Percentiles rank a stretch among this genome's conserved stretches.
Evolutionary conservation across 2,329 filamentous ascomycete species (phyloP).

Genomic region (Endothia cerciana): DNA sequence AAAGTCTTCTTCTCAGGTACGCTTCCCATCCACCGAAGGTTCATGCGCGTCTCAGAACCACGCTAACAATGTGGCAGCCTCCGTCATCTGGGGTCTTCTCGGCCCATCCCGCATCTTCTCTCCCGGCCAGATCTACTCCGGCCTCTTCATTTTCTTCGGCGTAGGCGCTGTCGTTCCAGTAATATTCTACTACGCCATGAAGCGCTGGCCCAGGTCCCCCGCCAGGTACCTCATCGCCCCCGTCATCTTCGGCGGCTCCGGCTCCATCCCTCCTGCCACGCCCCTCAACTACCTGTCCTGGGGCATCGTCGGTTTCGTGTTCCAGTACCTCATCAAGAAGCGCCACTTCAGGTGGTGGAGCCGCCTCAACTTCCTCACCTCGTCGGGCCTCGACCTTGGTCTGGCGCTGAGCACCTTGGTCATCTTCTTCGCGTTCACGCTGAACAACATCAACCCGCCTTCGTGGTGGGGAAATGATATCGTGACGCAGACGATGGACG

Average conservation of each 20-base stretch:
- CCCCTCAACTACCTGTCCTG: constrained; percentile 77
- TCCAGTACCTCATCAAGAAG: constrained; percentile 70
- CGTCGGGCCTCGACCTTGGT: constrained; percentile 70
- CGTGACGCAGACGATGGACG: constrained; percentile 64
- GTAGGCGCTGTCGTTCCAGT: constrained; percentile 59
- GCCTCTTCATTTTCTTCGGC: constrained; percentile 63
- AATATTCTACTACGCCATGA: constrained; percentile 53
- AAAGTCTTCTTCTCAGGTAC: constrained; percentile 66
- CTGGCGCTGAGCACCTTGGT: constrained; percentile 68
- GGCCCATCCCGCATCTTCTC: constrained; percentile 68
- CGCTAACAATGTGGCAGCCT: constrained; percentile 43
- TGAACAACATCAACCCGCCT: constrained; percentile 65
- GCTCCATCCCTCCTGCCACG: constrained; percentile 66
- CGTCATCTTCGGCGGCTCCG: constrained; percentile 64
- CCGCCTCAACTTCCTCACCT: constrained; percentile 73
- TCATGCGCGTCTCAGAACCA: neutral
- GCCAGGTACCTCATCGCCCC: constrained; percentile 62
- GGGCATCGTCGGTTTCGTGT: constrained; percentile 71
- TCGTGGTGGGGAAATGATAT: constrained; percentile 72
- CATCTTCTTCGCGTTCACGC: constrained; percentile 71
- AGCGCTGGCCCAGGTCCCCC: constrained; percentile 55
- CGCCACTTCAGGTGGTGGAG: constrained; percentile 72
- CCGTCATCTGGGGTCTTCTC: constrained; percentile 70
- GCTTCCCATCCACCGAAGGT: constrained; percentile 14
- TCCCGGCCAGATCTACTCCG: constrained; percentile 63